phyloP scores from a whole-genome alignment of 257 asterid species.

The Solanum medicagineum region DNA sequence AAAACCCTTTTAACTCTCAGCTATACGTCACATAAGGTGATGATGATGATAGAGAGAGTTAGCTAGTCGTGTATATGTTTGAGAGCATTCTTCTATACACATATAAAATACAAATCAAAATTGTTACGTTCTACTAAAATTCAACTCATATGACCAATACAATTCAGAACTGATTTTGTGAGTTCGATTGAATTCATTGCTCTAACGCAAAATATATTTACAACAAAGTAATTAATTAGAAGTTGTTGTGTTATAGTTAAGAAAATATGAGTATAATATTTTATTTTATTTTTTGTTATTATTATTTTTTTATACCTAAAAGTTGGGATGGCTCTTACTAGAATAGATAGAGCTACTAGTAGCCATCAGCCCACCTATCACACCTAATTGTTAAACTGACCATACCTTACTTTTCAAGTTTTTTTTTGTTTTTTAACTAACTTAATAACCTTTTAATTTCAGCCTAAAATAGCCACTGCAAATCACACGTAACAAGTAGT shows the following conservation, averaged over 20 bases:
- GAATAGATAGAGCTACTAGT: slow-evolving; percentile 1
- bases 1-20: not conserved
- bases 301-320: not conserved
- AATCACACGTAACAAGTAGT: slow-evolving; percentile 15
- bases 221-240: not conserved
- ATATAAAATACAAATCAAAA: not conserved
- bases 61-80: too few species aligned
- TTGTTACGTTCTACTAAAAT: not conserved
- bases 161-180: not conserved
- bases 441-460: not conserved
- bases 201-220: not conserved
- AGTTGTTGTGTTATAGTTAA: not conserved
- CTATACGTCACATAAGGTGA: not conserved
- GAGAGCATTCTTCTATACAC: not conserved
- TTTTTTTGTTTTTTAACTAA: slow-evolving; percentile 13
- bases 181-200: not conserved
- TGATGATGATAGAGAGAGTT: not conserved
- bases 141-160: not conserved
- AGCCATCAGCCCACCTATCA: slow-evolving; percentile 22
- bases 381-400: slow-evolving; percentile 31
- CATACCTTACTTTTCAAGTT: slow-evolving; percentile 9
- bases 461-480: slow-evolving; percentile 10
- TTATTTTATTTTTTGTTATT: not conserved
- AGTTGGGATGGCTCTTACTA: not conserved
- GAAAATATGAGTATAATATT: not conserved